A percentile compares a stretch with the other conserved stretches of the same genome.
These are phyloP conservation scores for Phylloporus scabripes DNA, from an alignment of 768 basidiomycete genomes.

Conservation along the genomic window DNA sequence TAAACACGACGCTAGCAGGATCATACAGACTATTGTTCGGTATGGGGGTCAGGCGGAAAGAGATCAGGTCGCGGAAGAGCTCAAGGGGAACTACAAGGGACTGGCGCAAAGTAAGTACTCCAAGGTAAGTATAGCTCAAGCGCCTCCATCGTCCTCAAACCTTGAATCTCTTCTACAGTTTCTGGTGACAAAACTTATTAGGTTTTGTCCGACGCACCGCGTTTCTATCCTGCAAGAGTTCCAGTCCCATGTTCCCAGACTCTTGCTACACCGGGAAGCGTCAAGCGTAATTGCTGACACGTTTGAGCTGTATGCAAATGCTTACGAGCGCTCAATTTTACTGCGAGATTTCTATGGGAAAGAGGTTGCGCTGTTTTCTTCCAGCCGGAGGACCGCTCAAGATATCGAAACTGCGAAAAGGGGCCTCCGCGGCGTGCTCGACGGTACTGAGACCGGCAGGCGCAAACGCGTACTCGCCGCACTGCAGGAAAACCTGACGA, in stretches of 20 bases:
- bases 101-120: conserved; percentile 87
- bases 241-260: conserved; percentile 64
- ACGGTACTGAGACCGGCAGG: conserved; percentile 57
- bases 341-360: conserved; percentile 89
- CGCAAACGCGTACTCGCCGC: conserved; percentile 60
- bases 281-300: conserved; percentile 80
- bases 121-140: conserved; percentile 51
- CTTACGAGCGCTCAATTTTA: conserved; percentile 76
- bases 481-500: conserved; percentile 67
- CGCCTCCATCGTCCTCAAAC: not conserved
- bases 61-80: conserved; percentile 74
- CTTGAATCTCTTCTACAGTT: conserved; percentile 42
- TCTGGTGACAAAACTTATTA: conserved; percentile 73
- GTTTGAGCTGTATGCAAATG: conserved; percentile 82
- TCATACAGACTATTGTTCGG: conserved; percentile 77
- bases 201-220: conserved; percentile 69
- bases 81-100: conserved; percentile 73
- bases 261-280: conserved; percentile 83
- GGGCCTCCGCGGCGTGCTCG: conserved; percentile 64
- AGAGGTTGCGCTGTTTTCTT: conserved; percentile 69
- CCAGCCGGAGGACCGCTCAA: conserved; percentile 49
- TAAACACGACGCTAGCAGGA: conserved; percentile 89
- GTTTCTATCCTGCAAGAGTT: conserved; percentile 74
- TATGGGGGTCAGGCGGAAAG: conserved; percentile 70
- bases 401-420: conserved; percentile 62